Base-by-base conservation (phyloP, 2,329 filamentous ascomycete species). In the Fusarium pseudoanthophilum region DNA sequence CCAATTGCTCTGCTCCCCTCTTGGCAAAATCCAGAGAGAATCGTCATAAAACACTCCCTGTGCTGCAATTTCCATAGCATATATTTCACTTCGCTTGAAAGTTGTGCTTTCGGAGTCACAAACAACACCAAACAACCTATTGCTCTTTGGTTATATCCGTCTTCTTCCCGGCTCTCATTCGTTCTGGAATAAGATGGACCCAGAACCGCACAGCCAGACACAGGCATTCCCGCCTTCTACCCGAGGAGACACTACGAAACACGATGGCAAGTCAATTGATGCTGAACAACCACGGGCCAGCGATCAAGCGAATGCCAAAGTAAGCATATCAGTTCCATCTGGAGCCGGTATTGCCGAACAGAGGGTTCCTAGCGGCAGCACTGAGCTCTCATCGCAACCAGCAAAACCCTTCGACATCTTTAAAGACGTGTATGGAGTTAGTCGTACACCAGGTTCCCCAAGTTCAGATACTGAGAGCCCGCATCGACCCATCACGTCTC, bases 401-500 rank as follows among this genome's bases (percentile, higher is more conserved):
- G 57, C 24, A 30, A 56, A 65, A 45, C 39, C 40, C 9, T 56
- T 52, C 28, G 52, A 64, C 37, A 43, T 49, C 32, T 40, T 36
- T 11, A 73, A 67, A 36, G 67, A 51, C 45, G 53, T 46, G 34
- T 26, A 52, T 20, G 48, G 37, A 49, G 30, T 46, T 32, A 64
- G 66, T 52, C 67, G 60, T 34, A 36, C 28, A 48, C 48, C 60
- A 43, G 37, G 60, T 21, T 49, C 56, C 37, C 61, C 64, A 32
- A 32, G 42, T 24, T 57, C 45, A 28, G 51, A 46, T 13, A 39
- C 55, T 14, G 36, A 67, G 24, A 58, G n/a, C 15, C 57, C 56
- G 37, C 28, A 60, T 36, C 69, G 55, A 48, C 67, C 73, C 10
- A 49, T 79, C 9, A 68, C 74, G 11, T 75, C 77, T 13, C 81